Evolutionary conservation across 352 stramenopile genomes (phyloP).

Genomic region (Phytopythium kandeliae): DNA sequence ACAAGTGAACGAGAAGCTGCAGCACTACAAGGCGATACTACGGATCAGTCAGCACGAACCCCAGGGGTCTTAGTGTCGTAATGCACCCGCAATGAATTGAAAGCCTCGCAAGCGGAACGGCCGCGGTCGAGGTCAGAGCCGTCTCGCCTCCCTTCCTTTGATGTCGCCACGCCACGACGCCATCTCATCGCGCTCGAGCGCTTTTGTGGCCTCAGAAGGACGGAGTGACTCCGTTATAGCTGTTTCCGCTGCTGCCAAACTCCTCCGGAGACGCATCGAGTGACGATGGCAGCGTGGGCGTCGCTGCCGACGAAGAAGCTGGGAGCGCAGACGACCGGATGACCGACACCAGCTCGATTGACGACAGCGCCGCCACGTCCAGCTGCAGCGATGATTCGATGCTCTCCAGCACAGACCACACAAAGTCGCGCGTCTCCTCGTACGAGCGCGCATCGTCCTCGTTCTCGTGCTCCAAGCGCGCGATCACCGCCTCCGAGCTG

Average conservation of each 20-base stretch:
- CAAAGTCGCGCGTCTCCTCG: constrained; percentile 51
- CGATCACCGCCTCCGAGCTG: constrained; percentile 36
- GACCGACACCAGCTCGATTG: constrained; percentile 52
- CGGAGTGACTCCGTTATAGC: constrained; percentile 5
- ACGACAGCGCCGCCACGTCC: constrained; percentile 38
- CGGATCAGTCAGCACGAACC: not conserved
- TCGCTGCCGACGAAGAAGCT: constrained; percentile 17
- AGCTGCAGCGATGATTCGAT: constrained; percentile 41
- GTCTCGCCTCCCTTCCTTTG: not conserved
- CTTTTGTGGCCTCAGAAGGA: constrained; percentile 4
- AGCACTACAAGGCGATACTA: constrained; percentile 18
- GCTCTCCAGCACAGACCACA: constrained; percentile 34
- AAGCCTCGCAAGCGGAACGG: not conserved
- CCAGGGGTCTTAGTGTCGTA: not conserved
- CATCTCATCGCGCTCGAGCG: not conserved
- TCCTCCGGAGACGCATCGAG: constrained; percentile 19
- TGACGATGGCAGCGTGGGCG: constrained; percentile 14
- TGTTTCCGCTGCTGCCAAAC: constrained; percentile 24
- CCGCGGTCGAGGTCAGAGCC: not conserved
- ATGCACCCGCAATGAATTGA: not conserved
- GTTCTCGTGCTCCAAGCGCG: constrained; percentile 36
- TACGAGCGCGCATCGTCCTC: constrained; percentile 35
- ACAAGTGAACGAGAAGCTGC: constrained; percentile 31
- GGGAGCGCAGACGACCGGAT: constrained; percentile 43
- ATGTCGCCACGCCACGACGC: not conserved